Base-by-base conservation (phyloP, 805 yeast genomes). In the Saturnispora galanensis region DNA sequence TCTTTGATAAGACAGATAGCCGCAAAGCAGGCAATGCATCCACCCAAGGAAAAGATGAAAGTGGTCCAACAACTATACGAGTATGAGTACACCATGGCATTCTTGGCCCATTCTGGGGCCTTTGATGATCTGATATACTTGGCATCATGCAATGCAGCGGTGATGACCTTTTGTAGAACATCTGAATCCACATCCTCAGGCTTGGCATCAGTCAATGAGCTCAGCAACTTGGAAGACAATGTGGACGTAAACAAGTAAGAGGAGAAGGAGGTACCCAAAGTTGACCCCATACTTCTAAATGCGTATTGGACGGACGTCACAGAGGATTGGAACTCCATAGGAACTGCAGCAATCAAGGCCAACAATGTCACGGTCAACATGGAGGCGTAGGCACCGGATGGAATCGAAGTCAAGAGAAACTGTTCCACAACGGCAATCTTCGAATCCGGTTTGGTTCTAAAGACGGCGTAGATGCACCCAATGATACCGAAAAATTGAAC, bases 311-410 rank as follows among this genome's bases (percentile, higher is more conserved):
- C 74, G 3, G 84, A 76, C 0, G 84, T 79, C 1, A 81, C 76
- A 26, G 82, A 69, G 2, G 84, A 81, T 56, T 81, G 89, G 52
- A 70, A 73, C 46, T 78, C 75, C 33, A 68, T 60, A 2, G 87
- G 86, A 9, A 79, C 88, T 1, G 87, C 78, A 1, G 88, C 83
- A 50, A 82, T 80, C 65, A 81, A 70, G 1, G 87, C 76, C 17
- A 81, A 60, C 38, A 82, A 65, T 0, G 86, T 79, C 10, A 80
- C 76, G 0, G 88, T 81, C 51, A 82, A 68, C 60, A 80, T 67
- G 2, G 75, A 69, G 0, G 84, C 64, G 50, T 72, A 73, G 1
- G 82, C 80, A 46, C 74, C 55, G 2, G 81, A 77, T 3, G 82
- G 77, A 2, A 74, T 60, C 3, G 73, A 48, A 26, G 69, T 57